These are phyloP conservation scores for Scheffersomyces titani DNA, from an alignment of 1,139 yeast species.

Conservation along the genomic window DNA sequence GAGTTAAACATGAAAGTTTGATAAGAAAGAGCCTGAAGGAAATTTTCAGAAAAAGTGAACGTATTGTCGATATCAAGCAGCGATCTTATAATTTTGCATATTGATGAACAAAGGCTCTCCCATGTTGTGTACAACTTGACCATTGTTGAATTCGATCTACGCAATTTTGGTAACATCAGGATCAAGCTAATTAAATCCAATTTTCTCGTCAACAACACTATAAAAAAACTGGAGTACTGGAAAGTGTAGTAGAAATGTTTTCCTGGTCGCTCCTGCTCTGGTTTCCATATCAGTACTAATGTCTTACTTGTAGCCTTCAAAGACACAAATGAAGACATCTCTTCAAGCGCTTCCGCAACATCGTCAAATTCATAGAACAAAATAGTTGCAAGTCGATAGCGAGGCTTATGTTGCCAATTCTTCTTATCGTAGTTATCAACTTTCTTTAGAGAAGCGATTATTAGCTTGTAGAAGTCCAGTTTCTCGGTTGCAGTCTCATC, in stretches of 20 bases:
- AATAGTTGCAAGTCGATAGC: constrained; percentile 70
- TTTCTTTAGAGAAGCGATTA: constrained; percentile 29
- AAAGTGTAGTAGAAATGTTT: constrained; percentile 81
- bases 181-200: constrained; percentile 63
- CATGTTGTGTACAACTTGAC: constrained; percentile 60
- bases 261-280: constrained; percentile 89
- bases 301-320: constrained; percentile 70
- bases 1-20: constrained; percentile 47
- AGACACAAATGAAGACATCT: constrained; percentile 63
- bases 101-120: constrained; percentile 56
- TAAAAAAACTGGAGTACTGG: constrained; percentile 66
- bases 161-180: constrained; percentile 63
- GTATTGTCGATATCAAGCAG: constrained; percentile 45
- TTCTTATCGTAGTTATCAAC: constrained; percentile 67
- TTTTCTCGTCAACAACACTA: constrained; percentile 54
- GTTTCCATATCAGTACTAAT: constrained; percentile 88
- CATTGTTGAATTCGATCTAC: constrained; percentile 79
- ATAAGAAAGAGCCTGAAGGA: constrained; percentile 47
- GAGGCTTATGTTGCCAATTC: constrained; percentile 91
- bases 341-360: constrained; percentile 56
- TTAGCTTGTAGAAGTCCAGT: constrained; percentile 23
- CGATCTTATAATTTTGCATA: constrained; percentile 51
- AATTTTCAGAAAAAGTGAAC: constrained; percentile 59
- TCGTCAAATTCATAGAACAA: constrained; percentile 56
- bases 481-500: constrained; percentile 14